Evolutionary conservation across 177 flowering plant genomes (phyloP), one percentile per base, ranked within the genome.

Genomic region (Vitis hybrid): DNA sequence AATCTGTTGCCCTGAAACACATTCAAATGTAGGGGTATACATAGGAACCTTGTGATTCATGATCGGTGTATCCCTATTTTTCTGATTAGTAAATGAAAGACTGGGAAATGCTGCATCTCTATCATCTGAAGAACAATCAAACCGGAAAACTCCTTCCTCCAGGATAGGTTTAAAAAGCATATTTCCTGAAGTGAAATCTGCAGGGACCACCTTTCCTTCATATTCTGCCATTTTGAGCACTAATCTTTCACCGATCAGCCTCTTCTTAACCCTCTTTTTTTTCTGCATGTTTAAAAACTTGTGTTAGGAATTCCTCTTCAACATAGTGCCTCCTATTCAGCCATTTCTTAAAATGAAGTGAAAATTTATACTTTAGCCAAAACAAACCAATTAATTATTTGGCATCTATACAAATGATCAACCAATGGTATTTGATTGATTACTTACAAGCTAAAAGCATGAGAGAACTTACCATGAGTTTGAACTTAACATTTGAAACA

Each of bases 101-200:
- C 94, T 92, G 3, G 98, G 98, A 80, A 67, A 82, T 65, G 95
- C 93, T 49, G 84, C 82, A 65, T 69, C 77, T 74, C 89, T 85
- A 78, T 83, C 93, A 71, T 74, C 79, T 49, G 68, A 78, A 66
- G 93, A 91, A 75, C 94, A 91, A 77, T 94, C 97, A 84, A 92
- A 94, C 24, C 97, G 81, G 77, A 92, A 94, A 65, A 94, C 87
- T 19, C 97, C 92, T 59, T 94, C 91, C 78, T 90, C 97, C 67
- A 94, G 69, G 18, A 94, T 80, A 18, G 95, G 89, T 77, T 85
- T 84, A 78, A 76, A 94, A 72, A 89, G 67, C 98, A 94, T 94
- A 14, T 76, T 71, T 56, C 95, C 86, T 7, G 86, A 72, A n/a
- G 54, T 66, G 32, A 46, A 71, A 59, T 89, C 90, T 50, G 72